Evolutionary conservation across 2,329 filamentous ascomycete genomes (phyloP).

Genomic region (Fusarium pseudoanthophilum): DNA sequence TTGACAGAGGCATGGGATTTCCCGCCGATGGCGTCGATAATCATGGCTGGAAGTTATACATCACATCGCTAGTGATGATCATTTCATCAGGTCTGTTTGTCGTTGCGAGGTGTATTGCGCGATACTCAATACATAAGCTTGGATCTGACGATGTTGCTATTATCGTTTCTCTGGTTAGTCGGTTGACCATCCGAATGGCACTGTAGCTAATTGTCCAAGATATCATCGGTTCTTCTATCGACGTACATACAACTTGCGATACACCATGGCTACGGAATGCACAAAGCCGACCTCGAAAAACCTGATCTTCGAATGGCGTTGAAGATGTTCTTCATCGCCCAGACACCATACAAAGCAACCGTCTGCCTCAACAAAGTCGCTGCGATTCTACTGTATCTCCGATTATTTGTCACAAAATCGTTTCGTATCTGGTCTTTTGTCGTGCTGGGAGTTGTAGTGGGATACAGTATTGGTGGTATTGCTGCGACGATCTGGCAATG

Average conservation of each 20-base stretch:
- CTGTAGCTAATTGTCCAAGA: rapidly evolving
- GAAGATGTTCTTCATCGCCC: background rate
- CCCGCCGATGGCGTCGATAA: background rate
- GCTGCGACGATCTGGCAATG: background rate
- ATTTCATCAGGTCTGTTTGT: background rate
- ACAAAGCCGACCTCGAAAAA: background rate
- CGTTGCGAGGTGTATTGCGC: background rate
- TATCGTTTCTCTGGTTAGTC: background rate
- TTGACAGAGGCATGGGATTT: background rate
- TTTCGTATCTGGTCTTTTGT: background rate
- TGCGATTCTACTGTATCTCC: background rate
- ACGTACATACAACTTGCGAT: background rate
- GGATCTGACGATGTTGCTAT: background rate
- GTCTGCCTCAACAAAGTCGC: background rate
- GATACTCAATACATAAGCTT: background rate
- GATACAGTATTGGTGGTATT: background rate
- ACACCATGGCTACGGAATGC: background rate
- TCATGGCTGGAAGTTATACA: constrained; percentile 1
- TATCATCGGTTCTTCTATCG: background rate
- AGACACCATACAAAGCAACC: background rate
- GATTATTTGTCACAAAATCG: background rate
- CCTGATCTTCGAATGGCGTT: background rate
- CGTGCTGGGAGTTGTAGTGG: background rate
- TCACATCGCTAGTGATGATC: background rate
- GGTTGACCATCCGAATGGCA: rapidly evolving